Evolutionary conservation across 2,329 filamentous ascomycete genomes (phyloP), one percentile per base, ranked within the genome.

Genomic region (Hirsutella thompsonii): DNA sequence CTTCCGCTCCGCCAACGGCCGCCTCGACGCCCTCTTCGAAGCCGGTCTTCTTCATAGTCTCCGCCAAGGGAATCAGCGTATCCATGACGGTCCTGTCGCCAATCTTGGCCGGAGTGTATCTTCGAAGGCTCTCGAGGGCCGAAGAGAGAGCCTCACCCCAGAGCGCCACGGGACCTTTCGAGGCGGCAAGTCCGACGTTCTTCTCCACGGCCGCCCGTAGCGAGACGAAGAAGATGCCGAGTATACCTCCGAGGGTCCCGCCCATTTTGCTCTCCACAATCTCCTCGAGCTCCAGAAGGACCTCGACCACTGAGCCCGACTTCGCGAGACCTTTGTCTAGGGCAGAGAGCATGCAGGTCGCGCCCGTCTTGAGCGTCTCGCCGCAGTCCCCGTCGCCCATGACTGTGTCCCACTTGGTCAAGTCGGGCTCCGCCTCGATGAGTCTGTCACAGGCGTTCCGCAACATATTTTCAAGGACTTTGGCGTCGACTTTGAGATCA

Each of bases 381-480:
- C 78, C 78, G 52, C 77, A 82, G 57, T 81, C 77, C 10, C 77
- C 77, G 49, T 81, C 78, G 29, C 76, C 76, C 68, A 80, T 74
- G 37, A 76, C 55, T 4, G 70, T 76, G 54, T 81, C 76, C 69
- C 72, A 80, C 45, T 62, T 69, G 1, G 78, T 81, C 35, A 81
- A 60, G 43, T 79, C 71, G 0, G 76, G 75, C 54, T 81, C 77
- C 3, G 76, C 74, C 8, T 61, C 61, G 36, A 80, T 62, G 2
- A 76, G 65, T 2, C 62, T 67, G 46, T 50, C 67, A 60, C 58
- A 83, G 41, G 61, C 76, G 54, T 47, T 62, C 16, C 68, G 70
- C 20, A 85, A 61, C 52, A 74, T 76, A 29, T 60, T 68, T 36
- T 74, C 72, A 1, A 81, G 64, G 2, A 63, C 49, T 1, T 46